Evolutionary conservation across 1,139 yeast species (phyloP), one percentile per base, ranked within the genome.

Genomic region (Saccharomyces pastorianus): DNA sequence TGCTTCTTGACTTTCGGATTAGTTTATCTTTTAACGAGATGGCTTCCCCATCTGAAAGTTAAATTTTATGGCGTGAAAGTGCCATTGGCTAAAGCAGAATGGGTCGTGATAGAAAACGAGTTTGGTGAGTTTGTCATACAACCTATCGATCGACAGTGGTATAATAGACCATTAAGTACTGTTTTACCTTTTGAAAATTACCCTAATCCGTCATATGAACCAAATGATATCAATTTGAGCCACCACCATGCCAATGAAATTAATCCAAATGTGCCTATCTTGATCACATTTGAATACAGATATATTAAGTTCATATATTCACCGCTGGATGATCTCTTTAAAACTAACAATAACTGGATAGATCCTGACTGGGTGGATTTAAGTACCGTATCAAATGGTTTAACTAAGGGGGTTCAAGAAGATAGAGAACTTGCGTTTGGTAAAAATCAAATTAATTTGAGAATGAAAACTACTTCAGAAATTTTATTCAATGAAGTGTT

Each of bases 91-190:
- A 77, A 77, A 56, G 87, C 97, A 34, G 95, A 89, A 63, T 89
- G 97, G 96, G 86, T 93, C 42, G 96, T 90, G 17, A 78, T 95
- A 47, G 99, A 93, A 66, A 95, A 89, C 62, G 97, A 91, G 67
- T 86, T 83, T 77, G 98, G 97, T 31, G 96, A 89, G 63, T 76
- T 93, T 59, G 77, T 80, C 28, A 79, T 85, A 14, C 78, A 82
- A 4, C 70, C 74, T 5, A 81, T 93, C 17, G 64, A 72, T 1
- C 79, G 84, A 61, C 73, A 73, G 48, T 78, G 86, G 73, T 88
- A 84, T 64, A 82, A 86, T 61, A 82, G 88, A 61, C 77, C 88
- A 17, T 68, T 91, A 48, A 86, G 95, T 1, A 80, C 86, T 0
- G 81, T 87, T 48, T 78, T 93, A 61, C 67, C 67, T 8, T 50